Evolutionary conservation across 169 alveolate species (phyloP).

Genomic region (Babesia bigemina): DNA sequence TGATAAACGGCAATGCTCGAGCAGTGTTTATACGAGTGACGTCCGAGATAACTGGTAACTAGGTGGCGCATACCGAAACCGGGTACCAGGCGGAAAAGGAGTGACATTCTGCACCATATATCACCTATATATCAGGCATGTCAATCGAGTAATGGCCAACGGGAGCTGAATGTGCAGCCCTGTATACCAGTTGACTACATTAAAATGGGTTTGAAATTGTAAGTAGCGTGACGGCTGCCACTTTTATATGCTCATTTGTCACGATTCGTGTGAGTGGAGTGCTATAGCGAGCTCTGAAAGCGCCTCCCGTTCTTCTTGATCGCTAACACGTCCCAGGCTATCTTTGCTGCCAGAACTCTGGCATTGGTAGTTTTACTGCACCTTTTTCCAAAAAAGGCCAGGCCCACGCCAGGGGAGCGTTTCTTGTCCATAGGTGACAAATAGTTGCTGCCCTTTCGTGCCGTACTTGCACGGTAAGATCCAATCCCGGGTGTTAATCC

Average conservation of each 20-base stretch:
- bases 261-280: conserved; percentile 4
- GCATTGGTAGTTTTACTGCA: conserved; percentile 54
- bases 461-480: conserved; percentile 41
- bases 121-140: no score
- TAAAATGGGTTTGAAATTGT: no score
- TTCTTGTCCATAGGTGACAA: conserved; percentile 6
- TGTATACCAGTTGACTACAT: no score
- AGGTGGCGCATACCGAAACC: no score
- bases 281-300: conserved; percentile 48
- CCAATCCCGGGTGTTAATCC: conserved; percentile 18
- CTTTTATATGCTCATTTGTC: not conserved
- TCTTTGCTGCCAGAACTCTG: conserved; percentile 61
- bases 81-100: no score
- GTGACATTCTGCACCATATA: no score
- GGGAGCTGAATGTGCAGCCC: no score
- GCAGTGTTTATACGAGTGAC: no score
- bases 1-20: no score
- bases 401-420: conserved; percentile 5
- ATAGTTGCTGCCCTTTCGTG: conserved; percentile 4
- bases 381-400: conserved; percentile 47
- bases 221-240: no score
- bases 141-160: no score
- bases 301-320: conserved; percentile 13
- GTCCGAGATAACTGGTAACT: no score
- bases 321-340: not conserved